Conservation (phyloP, 1,139 yeast species). For the Blastobotrys proliferans region DNA sequence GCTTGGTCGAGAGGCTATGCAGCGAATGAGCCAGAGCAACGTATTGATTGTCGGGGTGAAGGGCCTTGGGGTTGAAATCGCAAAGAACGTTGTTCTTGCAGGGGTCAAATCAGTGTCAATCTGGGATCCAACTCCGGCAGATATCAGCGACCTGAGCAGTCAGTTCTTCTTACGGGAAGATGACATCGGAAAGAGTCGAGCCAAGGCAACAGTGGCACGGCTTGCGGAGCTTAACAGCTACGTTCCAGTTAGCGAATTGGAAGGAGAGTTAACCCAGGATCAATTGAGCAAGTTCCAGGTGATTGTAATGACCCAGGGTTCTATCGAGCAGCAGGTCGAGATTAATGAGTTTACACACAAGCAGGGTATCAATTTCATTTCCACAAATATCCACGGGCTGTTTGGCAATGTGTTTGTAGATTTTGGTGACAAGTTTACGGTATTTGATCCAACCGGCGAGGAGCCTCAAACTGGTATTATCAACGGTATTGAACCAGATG, state of each 20-base stretch:
- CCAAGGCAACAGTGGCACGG: slow-evolving; percentile 58
- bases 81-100: slow-evolving; percentile 93
- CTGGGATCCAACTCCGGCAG: slow-evolving; percentile 73
- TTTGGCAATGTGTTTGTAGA: slow-evolving; percentile 90
- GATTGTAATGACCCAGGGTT: slow-evolving; percentile 74
- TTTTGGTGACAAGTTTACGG: slow-evolving; percentile 75
- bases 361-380: slow-evolving; percentile 70
- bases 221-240: slow-evolving; percentile 82
- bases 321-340: slow-evolving; percentile 69
- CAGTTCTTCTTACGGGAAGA: slow-evolving; percentile 74
- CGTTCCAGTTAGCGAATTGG: slow-evolving; percentile 76
- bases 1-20: slow-evolving; percentile 94
- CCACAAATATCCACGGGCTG: slow-evolving; percentile 80
- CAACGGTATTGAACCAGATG: slow-evolving; percentile 82
- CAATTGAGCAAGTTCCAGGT: slow-evolving; percentile 62
- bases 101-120: slow-evolving; percentile 93
- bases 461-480: slow-evolving; percentile 85
- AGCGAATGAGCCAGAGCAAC: slow-evolving; percentile 89
- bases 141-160: slow-evolving; percentile 70
- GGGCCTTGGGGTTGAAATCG: slow-evolving; percentile 93
- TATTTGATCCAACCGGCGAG: slow-evolving; percentile 86
- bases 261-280: slow-evolving; percentile 42
- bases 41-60: slow-evolving; percentile 82
- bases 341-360: slow-evolving; percentile 74
- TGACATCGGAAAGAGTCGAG: slow-evolving; percentile 80